These are phyloP conservation scores for Paraurostyla sp. DNA, from an alignment of 73 alveolate species.

Conservation along the genomic window DNA sequence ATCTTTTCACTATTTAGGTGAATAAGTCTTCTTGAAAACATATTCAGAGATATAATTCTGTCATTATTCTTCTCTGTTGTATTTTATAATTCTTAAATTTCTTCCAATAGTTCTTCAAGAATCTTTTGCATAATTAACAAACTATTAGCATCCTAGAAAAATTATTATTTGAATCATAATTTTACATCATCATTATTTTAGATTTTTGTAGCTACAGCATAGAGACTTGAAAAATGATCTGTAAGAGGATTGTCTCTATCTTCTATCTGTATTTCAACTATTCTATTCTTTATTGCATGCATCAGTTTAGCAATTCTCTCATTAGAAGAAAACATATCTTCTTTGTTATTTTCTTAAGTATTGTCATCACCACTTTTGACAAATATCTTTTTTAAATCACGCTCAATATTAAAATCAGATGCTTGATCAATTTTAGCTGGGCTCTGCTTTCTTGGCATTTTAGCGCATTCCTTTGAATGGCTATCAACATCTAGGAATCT, in stretches of 20 bases:
- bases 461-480: conserved; percentile 54
- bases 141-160: conserved; percentile 37
- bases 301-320: conserved; percentile 6
- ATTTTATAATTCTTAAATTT: neutral
- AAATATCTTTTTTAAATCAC: neutral
- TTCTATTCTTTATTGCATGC: conserved; percentile 36
- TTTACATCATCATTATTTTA: conserved; percentile 11
- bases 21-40: conserved; percentile 17
- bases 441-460: too few relatives aligned
- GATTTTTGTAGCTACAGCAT: conserved; percentile 20
- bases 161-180: neutral
- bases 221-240: neutral
- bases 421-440: too few relatives aligned
- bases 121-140: neutral
- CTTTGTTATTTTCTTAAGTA: neutral
- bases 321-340: neutral
- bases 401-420: neutral
- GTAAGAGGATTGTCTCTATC: neutral
- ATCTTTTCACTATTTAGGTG: neutral
- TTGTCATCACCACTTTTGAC: neutral
- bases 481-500: conserved; percentile 51
- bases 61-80: neutral
- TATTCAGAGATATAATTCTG: neutral
- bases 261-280: conserved; percentile 31
- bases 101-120: conserved; percentile 5